Base-by-base conservation (phyloP, 352 stramenopile genomes). In the Phytophthora uliginosa region DNA sequence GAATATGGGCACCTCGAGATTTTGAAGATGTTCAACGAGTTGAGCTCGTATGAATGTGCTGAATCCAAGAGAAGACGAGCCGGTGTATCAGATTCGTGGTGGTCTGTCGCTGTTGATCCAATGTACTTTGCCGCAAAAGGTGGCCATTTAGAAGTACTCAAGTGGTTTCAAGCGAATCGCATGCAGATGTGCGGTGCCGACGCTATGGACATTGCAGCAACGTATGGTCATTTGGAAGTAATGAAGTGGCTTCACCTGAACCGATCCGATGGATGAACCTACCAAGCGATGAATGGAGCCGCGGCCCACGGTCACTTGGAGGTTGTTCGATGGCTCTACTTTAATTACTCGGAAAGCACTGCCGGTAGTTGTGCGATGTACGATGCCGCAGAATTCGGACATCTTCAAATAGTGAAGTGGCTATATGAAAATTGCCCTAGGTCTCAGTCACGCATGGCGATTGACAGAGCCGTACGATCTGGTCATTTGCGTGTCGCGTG, bases 401-500 rank as follows among this genome's bases (percentile, higher is more conserved):
- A 45, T 8, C 36, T 45, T 45, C 13, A 45, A 45, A 17, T 17
- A 7, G 40, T 66, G 4, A 71, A 71, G 36, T 71, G 63, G 63
- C 33, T 71, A 13, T 59, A 65, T 45, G 47, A 45, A 42, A 63
- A 65, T 15, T 57, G 45, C 7, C 55, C 22, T 0, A 42, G 31
- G 9, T 63, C 45, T 15, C 22, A 26, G 18, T 45, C 53, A 34
- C 3, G 8, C 1, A 9, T 10, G 18, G 34, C 54, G 7, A 52
- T 71, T 4, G n/a, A 20, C 7, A 36, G 18, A 59, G 63, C 63
- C 2, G 55, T 71, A 22, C 24, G 31, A 22, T 38, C 10, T 22
- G 40, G 40, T 34, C 62, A 69, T 17, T 50, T 69, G 18, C 62
- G 22, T 17, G 61, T 63, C 12, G 52, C 62, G 52, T 24, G 55